Percentiles rank a stretch among this genome's conserved stretches.
Evolutionary conservation across 768 basidiomycete species (phyloP).

Genomic region (Mycena kentingensis): DNA sequence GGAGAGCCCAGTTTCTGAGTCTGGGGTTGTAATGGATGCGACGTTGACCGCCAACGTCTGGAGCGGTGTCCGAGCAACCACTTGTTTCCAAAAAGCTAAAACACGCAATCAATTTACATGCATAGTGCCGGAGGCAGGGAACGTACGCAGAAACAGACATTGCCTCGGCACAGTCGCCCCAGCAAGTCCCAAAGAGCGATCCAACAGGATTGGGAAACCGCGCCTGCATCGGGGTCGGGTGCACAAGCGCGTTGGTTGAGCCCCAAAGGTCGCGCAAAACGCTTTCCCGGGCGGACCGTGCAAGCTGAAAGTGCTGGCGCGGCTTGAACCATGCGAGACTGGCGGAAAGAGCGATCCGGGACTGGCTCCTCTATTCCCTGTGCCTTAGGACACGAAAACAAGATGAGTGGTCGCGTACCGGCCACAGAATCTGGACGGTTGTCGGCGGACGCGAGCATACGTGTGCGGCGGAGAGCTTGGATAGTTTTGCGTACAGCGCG

Average conservation of each 20-base stretch:
- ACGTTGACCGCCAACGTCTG: conserved; percentile 17
- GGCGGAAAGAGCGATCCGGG: conserved; percentile 8
- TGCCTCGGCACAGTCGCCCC: conserved; percentile 19
- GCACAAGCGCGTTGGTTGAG: neutral
- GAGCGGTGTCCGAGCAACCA: conserved; percentile 4
- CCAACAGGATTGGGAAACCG: conserved; percentile 14
- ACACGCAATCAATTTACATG: neutral
- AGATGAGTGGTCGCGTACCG: neutral
- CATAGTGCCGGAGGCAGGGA: neutral
- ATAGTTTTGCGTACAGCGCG: conserved; percentile 15
- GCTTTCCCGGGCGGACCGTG: conserved; percentile 12
- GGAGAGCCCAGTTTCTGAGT: conserved; percentile 4
- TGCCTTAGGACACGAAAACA: neutral
- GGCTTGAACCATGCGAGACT: conserved; percentile 18
- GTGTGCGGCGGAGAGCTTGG: conserved; percentile 10
- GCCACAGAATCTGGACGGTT: conserved; percentile 17
- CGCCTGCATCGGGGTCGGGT: conserved; percentile 17
- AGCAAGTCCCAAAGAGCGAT: conserved; percentile 15
- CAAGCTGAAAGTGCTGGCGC: conserved; percentile 13
- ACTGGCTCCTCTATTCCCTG: neutral
- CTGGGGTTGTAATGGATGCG: conserved; percentile 8
- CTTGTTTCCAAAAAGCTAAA: conserved; percentile 9
- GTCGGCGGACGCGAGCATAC: conserved; percentile 17
- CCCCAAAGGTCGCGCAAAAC: conserved; percentile 13
- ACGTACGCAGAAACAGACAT: conserved; percentile 16